These are phyloP conservation scores for Diplotaxis tenuifolia DNA, from an alignment of 345 rosid species.

Conservation along the genomic window DNA sequence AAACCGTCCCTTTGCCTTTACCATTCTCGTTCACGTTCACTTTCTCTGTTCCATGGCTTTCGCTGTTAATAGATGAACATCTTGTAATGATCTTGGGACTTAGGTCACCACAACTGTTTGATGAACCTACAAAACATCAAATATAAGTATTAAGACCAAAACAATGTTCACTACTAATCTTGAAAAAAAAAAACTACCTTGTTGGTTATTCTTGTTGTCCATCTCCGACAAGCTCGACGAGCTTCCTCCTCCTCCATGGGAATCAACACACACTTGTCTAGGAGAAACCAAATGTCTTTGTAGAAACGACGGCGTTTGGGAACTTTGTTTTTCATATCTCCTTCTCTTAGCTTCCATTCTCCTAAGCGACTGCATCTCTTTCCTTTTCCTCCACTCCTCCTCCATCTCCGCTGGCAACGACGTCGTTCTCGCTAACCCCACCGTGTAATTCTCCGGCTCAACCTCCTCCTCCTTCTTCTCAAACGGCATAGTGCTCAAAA, in stretches of 20 bases:
- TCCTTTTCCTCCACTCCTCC: constrained; percentile 94
- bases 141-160: not conserved
- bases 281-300: constrained; percentile 48
- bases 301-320: constrained; percentile 37
- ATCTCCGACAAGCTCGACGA: constrained; percentile 65
- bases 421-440: constrained; percentile 63
- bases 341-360: constrained; percentile 89
- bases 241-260: constrained; percentile 53
- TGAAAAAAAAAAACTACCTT: constrained; percentile 42
- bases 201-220: constrained; percentile 54
- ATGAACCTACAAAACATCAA: constrained; percentile 38
- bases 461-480: not conserved
- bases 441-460: constrained; percentile 42
- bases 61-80: constrained; percentile 29
- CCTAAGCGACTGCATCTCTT: constrained; percentile 76
- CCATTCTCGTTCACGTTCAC: constrained; percentile 22
- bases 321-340: constrained; percentile 75
- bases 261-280: constrained; percentile 50
- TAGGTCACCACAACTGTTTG: constrained; percentile 31
- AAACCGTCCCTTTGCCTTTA: constrained; percentile 41
- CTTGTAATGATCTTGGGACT: constrained; percentile 32
- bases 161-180: not conserved
- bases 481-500: constrained; percentile 46
- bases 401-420: constrained; percentile 88
- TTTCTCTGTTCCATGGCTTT: constrained; percentile 32